Evolutionary conservation across 176 grass and related monocot genomes (phyloP).

Genomic region (Triticum aestivum): DNA sequence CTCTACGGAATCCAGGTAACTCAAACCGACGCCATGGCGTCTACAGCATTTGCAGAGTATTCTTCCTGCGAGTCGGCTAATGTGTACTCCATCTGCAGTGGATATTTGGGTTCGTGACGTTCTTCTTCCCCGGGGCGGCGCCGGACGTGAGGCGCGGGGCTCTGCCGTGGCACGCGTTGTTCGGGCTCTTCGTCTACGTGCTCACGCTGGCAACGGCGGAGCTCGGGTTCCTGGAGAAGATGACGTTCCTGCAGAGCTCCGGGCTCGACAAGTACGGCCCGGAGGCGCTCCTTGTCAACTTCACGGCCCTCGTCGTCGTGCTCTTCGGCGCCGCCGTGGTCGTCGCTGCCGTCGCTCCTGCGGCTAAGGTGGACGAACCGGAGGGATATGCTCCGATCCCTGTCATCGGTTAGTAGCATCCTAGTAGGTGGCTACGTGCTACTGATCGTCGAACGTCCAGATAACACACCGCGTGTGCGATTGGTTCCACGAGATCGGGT

Average conservation of each 20-base stretch:
- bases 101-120: constrained; percentile 74
- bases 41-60: background rate
- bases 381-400: constrained; percentile 61
- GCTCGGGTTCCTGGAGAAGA: constrained; percentile 89
- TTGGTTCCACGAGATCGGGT: background rate
- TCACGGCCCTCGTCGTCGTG: constrained; percentile 64
- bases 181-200: constrained; percentile 86
- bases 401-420: constrained; percentile 10
- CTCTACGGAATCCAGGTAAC: constrained; percentile 70
- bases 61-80: background rate
- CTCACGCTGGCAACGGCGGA: constrained; percentile 70
- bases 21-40: background rate
- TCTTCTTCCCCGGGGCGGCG: constrained; percentile 64
- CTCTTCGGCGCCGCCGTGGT: constrained; percentile 66
- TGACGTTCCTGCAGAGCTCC: constrained; percentile 77
- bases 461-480: background rate
- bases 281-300: constrained; percentile 85
- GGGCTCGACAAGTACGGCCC: constrained; percentile 73
- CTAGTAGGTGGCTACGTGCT: too few species aligned
- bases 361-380: constrained; percentile 39
- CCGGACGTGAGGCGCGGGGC: constrained; percentile 48
- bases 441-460: background rate
- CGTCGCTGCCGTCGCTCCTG: constrained; percentile 54
- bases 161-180: constrained; percentile 86
- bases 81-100: constrained; percentile 41